Base-by-base conservation (phyloP, 805 yeast species). In the Candida berthetii region DNA sequence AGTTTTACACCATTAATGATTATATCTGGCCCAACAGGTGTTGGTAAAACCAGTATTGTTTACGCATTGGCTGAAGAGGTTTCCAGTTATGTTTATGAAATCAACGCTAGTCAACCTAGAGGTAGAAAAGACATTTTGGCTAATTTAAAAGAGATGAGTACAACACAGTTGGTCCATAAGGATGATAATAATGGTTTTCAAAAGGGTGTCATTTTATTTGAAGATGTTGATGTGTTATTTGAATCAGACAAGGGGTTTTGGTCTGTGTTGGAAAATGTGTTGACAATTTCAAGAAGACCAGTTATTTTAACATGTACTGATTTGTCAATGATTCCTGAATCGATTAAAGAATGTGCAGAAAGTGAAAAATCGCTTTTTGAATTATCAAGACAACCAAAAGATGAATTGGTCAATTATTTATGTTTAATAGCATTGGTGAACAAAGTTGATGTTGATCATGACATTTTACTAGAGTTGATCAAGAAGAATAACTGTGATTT, bases 201-300 rank as follows among this genome's bases (percentile, higher is more conserved):
- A 44, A 71, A 77, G 44, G 89, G 91, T 7, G 65, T 88, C 6
- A 80, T 93, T 4, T 60, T 93, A 28, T 69, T 91, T 43, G 96
- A 90, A 50, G 96, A 91, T 52, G 90, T 85, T 33, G 96, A 91
- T 56, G 67, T 86, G 10, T 58, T 90, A 16, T 87, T 83, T 52
- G 78, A 73, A 33, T 78, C 75, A 27, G 98, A 93, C 52, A 77
- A 74, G 42, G 78, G 79, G 2, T 90, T 91, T 55, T 93, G 97
- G 96, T 54, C 69, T 1, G 78, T 82, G 2, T 69, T 88, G 3
- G 75, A 73, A 36, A 81, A 77, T 38, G 68, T 86, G 13, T 60
- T 88, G 32, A 67, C 69, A 31, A 70, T 74, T 15, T 72, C 87
- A 0, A 68, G 86, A 48, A 64, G 90, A 41, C 96, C 96, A 0